These are phyloP conservation scores for Eucalyptus curtisii DNA, from an alignment of 345 rosid genomes.

Conservation along the genomic window DNA sequence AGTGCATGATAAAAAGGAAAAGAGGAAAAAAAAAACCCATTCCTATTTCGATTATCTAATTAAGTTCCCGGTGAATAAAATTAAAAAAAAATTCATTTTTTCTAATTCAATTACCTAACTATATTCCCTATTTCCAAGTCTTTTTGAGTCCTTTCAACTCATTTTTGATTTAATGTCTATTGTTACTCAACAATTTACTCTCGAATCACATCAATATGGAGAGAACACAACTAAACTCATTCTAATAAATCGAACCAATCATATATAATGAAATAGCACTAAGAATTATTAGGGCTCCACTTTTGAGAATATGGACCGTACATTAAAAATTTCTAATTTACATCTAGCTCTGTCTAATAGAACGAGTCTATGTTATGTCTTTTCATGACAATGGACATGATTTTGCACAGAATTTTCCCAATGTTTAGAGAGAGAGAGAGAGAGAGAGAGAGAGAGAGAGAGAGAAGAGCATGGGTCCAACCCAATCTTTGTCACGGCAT, in stretches of 20 bases:
- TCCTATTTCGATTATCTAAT: neutral
- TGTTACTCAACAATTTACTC: neutral
- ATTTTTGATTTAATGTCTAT: neutral
- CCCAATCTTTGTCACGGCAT: neutral
- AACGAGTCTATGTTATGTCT: neutral
- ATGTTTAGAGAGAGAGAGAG: neutral
- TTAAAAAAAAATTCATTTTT: neutral
- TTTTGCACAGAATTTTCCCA: neutral
- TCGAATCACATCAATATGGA: accelerated
- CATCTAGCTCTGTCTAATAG: neutral
- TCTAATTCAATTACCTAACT: neutral
- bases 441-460: neutral
- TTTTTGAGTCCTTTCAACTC: neutral
- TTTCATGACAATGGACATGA: neutral
- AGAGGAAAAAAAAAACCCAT: neutral
- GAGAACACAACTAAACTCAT: neutral
- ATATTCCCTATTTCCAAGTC: neutral
- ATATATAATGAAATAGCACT: neutral
- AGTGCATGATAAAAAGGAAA: neutral
- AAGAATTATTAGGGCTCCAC: neutral
- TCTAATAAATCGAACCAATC: neutral
- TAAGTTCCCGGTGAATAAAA: neutral
- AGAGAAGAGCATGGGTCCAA: neutral
- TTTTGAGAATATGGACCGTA: neutral
- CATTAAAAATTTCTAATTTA: neutral